Percentiles rank a stretch among this genome's conserved stretches.
These are phyloP conservation scores for Boletales sp. DNA, from an alignment of 768 basidiomycete genomes.

Conservation along the genomic window DNA sequence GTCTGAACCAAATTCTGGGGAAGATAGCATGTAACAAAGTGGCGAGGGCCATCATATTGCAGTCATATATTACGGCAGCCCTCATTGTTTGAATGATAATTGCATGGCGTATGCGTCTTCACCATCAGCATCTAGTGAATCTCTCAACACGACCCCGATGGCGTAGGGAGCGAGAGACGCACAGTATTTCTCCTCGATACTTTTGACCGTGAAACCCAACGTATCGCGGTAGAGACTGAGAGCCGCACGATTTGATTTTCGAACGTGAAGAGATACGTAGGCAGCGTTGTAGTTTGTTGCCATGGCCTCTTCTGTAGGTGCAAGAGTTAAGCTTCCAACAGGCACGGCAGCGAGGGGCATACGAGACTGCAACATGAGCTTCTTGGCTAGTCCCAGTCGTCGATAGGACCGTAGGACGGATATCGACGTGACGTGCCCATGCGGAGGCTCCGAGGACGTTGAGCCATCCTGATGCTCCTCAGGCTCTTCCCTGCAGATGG, in stretches of 20 bases:
- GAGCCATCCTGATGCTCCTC: conserved; percentile 41
- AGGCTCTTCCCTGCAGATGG: conserved; percentile 50
- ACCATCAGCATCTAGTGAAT: conserved; percentile 77
- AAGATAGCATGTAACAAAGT: neutral
- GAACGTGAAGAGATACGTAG: conserved; percentile 86
- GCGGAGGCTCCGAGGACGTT: conserved; percentile 52
- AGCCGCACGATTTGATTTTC: conserved; percentile 93
- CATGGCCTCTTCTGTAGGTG: conserved; percentile 81
- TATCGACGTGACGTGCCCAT: conserved; percentile 96
- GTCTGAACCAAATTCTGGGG: neutral
- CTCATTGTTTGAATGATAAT: conserved; percentile 46
- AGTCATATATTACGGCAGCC: neutral
- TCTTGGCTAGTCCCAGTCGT: conserved; percentile 89
- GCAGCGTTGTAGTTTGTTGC: conserved; percentile 77
- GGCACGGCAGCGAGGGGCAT: conserved; percentile 28
- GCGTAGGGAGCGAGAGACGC: conserved; percentile 31
- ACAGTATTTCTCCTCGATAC: conserved; percentile 91
- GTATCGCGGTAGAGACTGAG: conserved; percentile 85
- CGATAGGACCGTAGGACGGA: conserved; percentile 89
- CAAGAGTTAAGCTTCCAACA: neutral
- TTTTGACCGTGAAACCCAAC: conserved; percentile 83
- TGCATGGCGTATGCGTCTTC: conserved; percentile 95
- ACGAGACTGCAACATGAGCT: conserved; percentile 93
- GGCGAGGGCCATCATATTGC: conserved; percentile 9
- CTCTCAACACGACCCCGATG: conserved; percentile 8